Percentiles rank a stretch among this genome's conserved stretches.
These are phyloP conservation scores for Leccinellum luteum DNA, from an alignment of 768 basidiomycete species.

Conservation along the genomic window DNA sequence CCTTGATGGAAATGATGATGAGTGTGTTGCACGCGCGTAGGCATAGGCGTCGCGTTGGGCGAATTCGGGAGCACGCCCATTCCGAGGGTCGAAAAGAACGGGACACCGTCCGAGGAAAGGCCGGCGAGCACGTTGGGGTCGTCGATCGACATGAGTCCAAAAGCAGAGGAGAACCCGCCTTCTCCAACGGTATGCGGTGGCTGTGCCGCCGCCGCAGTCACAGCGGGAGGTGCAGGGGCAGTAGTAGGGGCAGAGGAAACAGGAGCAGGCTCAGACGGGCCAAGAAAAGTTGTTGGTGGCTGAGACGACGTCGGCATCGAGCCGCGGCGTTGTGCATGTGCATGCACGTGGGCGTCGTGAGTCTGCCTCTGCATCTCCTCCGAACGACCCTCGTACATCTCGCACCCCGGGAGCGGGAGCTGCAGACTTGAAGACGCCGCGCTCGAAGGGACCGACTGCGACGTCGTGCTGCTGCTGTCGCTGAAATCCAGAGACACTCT, in stretches of 20 bases:
- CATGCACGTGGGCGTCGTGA: constrained; percentile 4
- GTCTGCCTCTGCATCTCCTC: constrained; percentile 28
- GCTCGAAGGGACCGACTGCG: constrained; percentile 49
- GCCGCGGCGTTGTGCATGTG: constrained; percentile 10
- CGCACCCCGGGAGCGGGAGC: constrained; percentile 39
- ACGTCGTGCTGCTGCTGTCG: constrained; percentile 43
- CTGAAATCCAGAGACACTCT: constrained; percentile 37
- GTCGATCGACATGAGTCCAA: constrained; percentile 75
- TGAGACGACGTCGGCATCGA: constrained; percentile 17
- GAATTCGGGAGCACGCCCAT: constrained; percentile 34
- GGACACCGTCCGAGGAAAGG: constrained; percentile 52
- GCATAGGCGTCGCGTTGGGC: constrained; percentile 51
- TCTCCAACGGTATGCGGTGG: constrained; percentile 26
- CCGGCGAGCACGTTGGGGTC: constrained; percentile 68
- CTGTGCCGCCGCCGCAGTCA: not conserved
- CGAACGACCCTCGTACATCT: constrained; percentile 25
- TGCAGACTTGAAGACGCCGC: constrained; percentile 53
- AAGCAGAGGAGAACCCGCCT: constrained; percentile 56
- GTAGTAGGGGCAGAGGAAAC: not conserved
- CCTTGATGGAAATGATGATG: constrained; percentile 7
- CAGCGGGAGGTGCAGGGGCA: not conserved
- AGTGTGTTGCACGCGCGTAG: constrained; percentile 24
- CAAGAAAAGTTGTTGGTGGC: constrained; percentile 5
- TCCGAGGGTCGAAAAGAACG: constrained; percentile 52
- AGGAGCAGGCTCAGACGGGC: not conserved